These are phyloP conservation scores for Desmodesmus armatus DNA, from an alignment of 139 green algal species.

Conservation along the genomic window DNA sequence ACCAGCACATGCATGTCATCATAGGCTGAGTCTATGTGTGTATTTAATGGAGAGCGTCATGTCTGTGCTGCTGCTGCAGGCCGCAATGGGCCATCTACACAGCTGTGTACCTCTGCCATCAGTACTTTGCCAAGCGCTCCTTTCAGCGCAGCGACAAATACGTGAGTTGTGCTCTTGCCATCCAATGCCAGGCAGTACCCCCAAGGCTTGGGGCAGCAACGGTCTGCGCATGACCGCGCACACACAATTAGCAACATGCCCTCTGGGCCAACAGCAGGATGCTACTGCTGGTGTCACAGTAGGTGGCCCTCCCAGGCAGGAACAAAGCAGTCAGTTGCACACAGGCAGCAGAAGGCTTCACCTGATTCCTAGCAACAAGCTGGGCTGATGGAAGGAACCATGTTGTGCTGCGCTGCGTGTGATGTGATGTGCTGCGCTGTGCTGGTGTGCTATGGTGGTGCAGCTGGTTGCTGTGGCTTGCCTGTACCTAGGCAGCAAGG, in stretches of 20 bases:
- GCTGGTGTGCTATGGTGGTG: not conserved
- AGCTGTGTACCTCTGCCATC: conserved; percentile 72
- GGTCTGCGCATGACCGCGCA: too few relatives aligned
- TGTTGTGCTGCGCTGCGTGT: not conserved
- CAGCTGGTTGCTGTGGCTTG: conserved; percentile 86
- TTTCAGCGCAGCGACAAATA: conserved; percentile 78
- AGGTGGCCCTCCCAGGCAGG: too few relatives aligned
- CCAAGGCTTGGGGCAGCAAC: not conserved
- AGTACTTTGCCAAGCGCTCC: conserved; percentile 75
- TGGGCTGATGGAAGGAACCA: not conserved
- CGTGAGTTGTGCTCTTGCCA: conserved; percentile 50
- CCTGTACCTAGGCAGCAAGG: conserved; percentile 91
- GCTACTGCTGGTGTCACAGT: too few relatives aligned
- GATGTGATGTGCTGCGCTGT: not conserved
- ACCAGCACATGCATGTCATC: not conserved
- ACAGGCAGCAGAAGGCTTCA: too few relatives aligned
- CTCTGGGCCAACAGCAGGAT: too few relatives aligned
- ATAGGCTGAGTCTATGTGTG: not conserved
- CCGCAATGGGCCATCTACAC: conserved; percentile 66
- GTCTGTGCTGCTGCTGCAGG: conserved; percentile 35
- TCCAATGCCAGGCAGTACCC: not conserved
- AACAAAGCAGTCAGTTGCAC: too few relatives aligned
- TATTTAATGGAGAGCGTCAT: too few relatives aligned
- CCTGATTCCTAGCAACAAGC: not conserved
- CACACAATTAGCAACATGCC: too few relatives aligned